phyloP scores from a whole-genome alignment of 768 basidiomycete genomes.

The Kwoniella dejecticola region DNA sequence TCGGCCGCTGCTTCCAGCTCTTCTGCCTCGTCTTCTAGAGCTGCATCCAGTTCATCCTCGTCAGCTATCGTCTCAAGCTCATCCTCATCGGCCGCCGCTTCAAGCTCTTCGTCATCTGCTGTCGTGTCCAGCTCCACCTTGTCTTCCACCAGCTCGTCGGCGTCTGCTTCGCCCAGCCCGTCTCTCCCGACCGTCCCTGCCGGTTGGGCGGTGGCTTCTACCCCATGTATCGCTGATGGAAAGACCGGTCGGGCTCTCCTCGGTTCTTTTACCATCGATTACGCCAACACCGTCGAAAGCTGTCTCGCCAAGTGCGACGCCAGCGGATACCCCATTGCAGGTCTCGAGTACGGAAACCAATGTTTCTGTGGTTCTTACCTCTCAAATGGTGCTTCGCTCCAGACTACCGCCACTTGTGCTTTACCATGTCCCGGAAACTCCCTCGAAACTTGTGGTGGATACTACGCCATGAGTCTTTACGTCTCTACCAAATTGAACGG shows the following conservation, averaged over 20 bases:
- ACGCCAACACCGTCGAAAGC: constrained; percentile 18
- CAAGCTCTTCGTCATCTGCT: constrained; percentile 7
- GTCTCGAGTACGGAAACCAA: constrained; percentile 48
- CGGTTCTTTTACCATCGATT: constrained; percentile 21
- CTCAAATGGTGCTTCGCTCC: constrained; percentile 59
- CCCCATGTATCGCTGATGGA: constrained; percentile 32
- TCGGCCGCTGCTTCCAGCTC: constrained; percentile 6
- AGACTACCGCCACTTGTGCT: constrained; percentile 13
- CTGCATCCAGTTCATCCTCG: constrained; percentile 8
- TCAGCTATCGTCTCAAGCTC: constrained; percentile 7
- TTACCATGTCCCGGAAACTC: constrained; percentile 32
- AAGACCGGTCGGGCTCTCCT: constrained; percentile 22
- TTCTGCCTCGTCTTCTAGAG: constrained; percentile 7
- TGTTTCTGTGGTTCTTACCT: constrained; percentile 61
- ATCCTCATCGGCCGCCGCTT: constrained; percentile 3
- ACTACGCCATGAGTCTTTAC: constrained; percentile 22
- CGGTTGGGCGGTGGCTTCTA: constrained; percentile 23
- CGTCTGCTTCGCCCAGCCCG: constrained; percentile 23
- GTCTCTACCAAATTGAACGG: constrained; percentile 28
- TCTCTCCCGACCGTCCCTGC: constrained; percentile 17
- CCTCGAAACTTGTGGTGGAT: constrained; percentile 25
- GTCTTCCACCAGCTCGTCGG: constrained; percentile 19
- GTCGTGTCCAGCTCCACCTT: constrained; percentile 10
- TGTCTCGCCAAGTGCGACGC: constrained; percentile 27
- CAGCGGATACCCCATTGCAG: constrained; percentile 24